Evolutionary conservation across 352 stramenopile species (phyloP), one percentile per base, ranked within the genome.

Genomic region (Phytophthora nicotianae): DNA sequence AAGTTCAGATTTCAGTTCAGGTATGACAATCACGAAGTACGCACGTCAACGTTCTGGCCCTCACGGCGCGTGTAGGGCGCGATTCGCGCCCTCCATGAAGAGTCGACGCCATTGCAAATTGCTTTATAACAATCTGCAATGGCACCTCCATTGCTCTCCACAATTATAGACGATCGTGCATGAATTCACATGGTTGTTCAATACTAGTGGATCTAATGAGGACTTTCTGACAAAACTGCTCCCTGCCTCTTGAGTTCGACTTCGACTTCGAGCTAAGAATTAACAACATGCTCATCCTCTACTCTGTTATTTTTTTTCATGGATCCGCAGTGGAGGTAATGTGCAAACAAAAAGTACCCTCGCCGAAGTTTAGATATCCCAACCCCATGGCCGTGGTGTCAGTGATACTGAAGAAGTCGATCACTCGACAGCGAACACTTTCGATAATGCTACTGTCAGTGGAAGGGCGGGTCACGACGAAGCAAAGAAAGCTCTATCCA

Each of bases 71-170:
- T n/a, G n/a, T n/a, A n/a, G n/a, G n/a, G n/a, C n/a, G n/a, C n/a
- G n/a, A n/a, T n/a, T n/a, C n/a, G n/a, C n/a, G n/a, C n/a, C n/a
- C n/a, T n/a, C n/a, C n/a, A n/a, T n/a, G n/a, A n/a, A n/a, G n/a
- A n/a, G n/a, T n/a, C n/a, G n/a, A n/a, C n/a, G n/a, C n/a, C n/a
- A n/a, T n/a, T n/a, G n/a, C n/a, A n/a, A n/a, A n/a, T n/a, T n/a
- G n/a, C n/a, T n/a, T n/a, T n/a, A n/a, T n/a, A n/a, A 38, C 32
- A 38, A 38, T 38, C n/a, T 38, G 32, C 13, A 38, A 38, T 38
- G 32, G 6, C 13, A 13, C 32, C 32, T 33, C 27, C 5, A 11
- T 8, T 33, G 8, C 27, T 33, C 27, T 38, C 32, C 32, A 38
- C 13, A 38, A 9, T 17, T 13, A 38, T 5, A 38, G 32, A n/a